Percentiles rank a stretch among this genome's conserved stretches.
These are phyloP conservation scores for Trichoderma sp. DNA, from an alignment of 2,329 filamentous ascomycete genomes.

Conservation along the genomic window DNA sequence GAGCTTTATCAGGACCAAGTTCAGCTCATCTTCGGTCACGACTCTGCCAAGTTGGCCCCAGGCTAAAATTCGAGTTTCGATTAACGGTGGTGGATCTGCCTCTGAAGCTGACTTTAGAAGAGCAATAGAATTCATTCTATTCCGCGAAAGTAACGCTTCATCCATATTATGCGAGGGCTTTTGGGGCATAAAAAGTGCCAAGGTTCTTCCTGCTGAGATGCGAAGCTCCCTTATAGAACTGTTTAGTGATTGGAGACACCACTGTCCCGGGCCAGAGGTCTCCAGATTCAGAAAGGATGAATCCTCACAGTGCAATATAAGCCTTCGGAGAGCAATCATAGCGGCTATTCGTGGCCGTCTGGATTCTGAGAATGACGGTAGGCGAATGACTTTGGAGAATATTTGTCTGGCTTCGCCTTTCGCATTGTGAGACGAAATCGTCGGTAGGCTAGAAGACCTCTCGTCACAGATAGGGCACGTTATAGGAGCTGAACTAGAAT, in stretches of 20 bases:
- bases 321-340: constrained; percentile 67
- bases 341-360: constrained; percentile 64
- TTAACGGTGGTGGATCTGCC: constrained; percentile 62
- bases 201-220: constrained; percentile 69
- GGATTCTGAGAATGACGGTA: constrained; percentile 48
- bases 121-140: constrained; percentile 67
- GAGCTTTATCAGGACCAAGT: constrained; percentile 78
- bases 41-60: constrained; percentile 81
- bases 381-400: constrained; percentile 47
- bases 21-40: constrained; percentile 77
- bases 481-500: background rate
- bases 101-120: constrained; percentile 71
- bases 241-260: constrained; percentile 75
- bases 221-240: constrained; percentile 84
- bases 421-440: constrained; percentile 15
- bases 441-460: background rate
- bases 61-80: constrained; percentile 81
- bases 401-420: constrained; percentile 42
- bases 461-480: constrained; percentile 31
- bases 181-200: constrained; percentile 61
- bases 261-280: constrained; percentile 67
- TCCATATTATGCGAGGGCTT: constrained; percentile 23
- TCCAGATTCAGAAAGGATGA: constrained; percentile 63
- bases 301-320: constrained; percentile 65
- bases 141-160: constrained; percentile 29